These are phyloP conservation scores for Plasmodium vivax DNA, from an alignment of 169 alveolate genomes.

Conservation along the genomic window DNA sequence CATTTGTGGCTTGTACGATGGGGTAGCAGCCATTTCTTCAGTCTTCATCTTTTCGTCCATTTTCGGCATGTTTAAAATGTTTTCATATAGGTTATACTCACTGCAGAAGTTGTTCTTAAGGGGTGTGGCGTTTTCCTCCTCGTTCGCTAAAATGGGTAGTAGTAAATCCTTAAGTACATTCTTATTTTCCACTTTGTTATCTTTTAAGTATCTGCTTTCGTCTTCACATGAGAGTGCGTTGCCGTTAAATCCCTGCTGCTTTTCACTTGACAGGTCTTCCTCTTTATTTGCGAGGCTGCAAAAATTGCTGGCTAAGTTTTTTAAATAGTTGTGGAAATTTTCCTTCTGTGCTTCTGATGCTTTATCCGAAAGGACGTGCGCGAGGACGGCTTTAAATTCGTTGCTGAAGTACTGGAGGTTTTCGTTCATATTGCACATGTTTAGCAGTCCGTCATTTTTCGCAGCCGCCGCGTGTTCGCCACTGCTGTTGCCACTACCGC, in stretches of 20 bases:
- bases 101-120: slow-evolving; percentile 15
- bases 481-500: background rate
- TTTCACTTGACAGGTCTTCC: background rate
- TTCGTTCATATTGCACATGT: slow-evolving; percentile 16
- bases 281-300: slow-evolving; percentile 3
- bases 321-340: slow-evolving; percentile 11
- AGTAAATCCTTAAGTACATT: slow-evolving; percentile 15
- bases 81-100: slow-evolving; percentile 32
- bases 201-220: background rate
- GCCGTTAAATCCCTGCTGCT: background rate
- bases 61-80: slow-evolving; percentile 15
- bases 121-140: background rate
- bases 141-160: background rate
- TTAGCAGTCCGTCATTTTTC: background rate
- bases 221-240: background rate
- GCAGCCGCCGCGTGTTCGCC: background rate
- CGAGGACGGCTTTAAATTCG: slow-evolving; percentile 11
- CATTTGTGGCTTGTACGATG: slow-evolving; percentile 35
- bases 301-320: slow-evolving; percentile 11
- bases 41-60: slow-evolving; percentile 1
- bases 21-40: background rate
- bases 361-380: slow-evolving; percentile 12
- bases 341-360: background rate
- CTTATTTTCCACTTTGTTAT: background rate
- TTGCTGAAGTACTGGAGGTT: slow-evolving; percentile 8